Evolutionary conservation across 108 stramenopile genomes (phyloP), one percentile per base, ranked within the genome.

Genomic region (Epithemia pelagica): DNA sequence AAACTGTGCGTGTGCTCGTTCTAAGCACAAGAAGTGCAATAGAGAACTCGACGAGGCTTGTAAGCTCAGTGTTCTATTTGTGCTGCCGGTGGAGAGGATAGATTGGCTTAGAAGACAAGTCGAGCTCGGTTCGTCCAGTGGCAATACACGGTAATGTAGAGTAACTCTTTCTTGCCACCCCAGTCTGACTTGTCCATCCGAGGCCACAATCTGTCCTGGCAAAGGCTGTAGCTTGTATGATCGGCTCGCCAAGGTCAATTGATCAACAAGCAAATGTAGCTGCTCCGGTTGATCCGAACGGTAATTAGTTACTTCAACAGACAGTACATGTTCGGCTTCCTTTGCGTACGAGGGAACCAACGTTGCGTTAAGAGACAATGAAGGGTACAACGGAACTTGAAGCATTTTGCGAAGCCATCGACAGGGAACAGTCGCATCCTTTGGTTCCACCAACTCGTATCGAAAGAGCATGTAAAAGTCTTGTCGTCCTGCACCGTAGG

Each of bases 381-480:
- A 88, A 25, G 92, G 92, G 62, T 87, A 89, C 15, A 93, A 81
- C 19, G 87, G 79, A 55, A 90, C 74, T 8, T 81, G 76, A 29
- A 87, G 70, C 76, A 90, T 76, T 58, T 90, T 83, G 24, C 80
- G 77, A 54, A 89, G 61, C 89, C 89, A 90, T 22, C 85, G 70
- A 32, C 27, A 65, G 24, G 46, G 21, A 37, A 28, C 32, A 25
- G 54, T 78, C 52, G 61, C 25, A 25, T 26, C 20, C 55, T 55
- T 52, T 5, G 64, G 58, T 37, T 78, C 52, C 58, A 62, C 65
- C 1, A 85, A 78, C 53, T 88, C 87, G 62, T 90, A 93, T 7
- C 89, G 85, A 57, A 79, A 88, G 8, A 93, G 66, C 80, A 93
- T 85, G 75, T 90, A 87, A 65, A 90, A 87, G 20, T 83, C 83